Evolutionary conservation across 495 filamentous ascomycete species (phyloP).

Genomic region (Chaetomium cochliodes): DNA sequence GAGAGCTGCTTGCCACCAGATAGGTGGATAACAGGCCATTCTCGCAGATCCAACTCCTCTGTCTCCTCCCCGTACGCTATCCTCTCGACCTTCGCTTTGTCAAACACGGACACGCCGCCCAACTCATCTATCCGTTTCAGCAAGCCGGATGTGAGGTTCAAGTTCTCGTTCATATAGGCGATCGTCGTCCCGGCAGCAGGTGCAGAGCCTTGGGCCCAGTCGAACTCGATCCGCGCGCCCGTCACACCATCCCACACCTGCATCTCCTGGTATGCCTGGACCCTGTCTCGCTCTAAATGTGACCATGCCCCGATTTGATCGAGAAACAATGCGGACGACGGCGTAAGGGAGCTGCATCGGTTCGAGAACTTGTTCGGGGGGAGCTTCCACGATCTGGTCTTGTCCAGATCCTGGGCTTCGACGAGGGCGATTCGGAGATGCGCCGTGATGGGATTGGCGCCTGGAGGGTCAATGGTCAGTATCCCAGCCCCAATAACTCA

Average conservation of each 20-base stretch:
- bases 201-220: constrained; percentile 58
- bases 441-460: constrained; percentile 68
- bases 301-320: constrained; percentile 82
- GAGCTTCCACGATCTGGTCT: constrained; percentile 62
- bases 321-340: constrained; percentile 70
- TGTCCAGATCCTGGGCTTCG: constrained; percentile 79
- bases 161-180: constrained; percentile 95
- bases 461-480: constrained; percentile 33
- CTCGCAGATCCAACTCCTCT: constrained; percentile 69
- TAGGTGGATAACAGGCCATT: constrained; percentile 82
- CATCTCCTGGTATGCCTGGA: constrained; percentile 91
- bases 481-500: neutral
- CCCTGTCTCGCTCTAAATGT: constrained; percentile 65
- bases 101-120: constrained; percentile 65
- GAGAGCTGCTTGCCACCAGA: constrained; percentile 60
- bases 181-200: constrained; percentile 56
- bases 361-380: constrained; percentile 76
- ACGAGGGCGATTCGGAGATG: constrained; percentile 82
- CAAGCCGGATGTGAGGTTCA: constrained; percentile 77
- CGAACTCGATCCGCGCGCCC: constrained; percentile 82
- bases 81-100: constrained; percentile 68
- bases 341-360: constrained; percentile 90
- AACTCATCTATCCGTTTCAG: constrained; percentile 67
- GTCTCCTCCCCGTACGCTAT: constrained; percentile 73
- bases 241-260: constrained; percentile 94